Conservation (phyloP, 345 rosid species). For the Gossypium sturtianum region DNA sequence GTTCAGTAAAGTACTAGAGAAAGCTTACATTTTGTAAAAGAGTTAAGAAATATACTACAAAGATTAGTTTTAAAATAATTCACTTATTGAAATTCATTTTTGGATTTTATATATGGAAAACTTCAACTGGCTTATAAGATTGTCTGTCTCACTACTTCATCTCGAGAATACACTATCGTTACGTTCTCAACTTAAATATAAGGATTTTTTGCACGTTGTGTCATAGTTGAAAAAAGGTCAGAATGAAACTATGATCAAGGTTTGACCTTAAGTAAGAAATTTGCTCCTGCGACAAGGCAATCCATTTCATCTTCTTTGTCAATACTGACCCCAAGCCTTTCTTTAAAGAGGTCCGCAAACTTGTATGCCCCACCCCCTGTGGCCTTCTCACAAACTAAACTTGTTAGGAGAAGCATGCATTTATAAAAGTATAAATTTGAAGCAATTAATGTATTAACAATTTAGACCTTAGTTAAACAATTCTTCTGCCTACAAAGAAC, state of each 20-base stretch:
- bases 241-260: slow-evolving; percentile 14
- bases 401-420: slow-evolving; percentile 20
- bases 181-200: background rate
- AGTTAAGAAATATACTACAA: background rate
- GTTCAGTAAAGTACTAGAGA: background rate
- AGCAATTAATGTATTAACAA: background rate
- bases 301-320: slow-evolving; percentile 99
- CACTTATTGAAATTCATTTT: background rate
- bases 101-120: background rate
- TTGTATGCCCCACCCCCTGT: slow-evolving; percentile 99
- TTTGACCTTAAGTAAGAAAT: slow-evolving; percentile 88
- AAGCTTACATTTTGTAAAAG: background rate
- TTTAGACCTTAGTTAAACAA: background rate
- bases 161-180: background rate
- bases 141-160: background rate
- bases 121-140: background rate
- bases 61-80: background rate
- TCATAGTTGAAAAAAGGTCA: background rate
- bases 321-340: slow-evolving; percentile 88
- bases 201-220: background rate
- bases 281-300: slow-evolving; percentile 98
- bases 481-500: background rate
- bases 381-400: slow-evolving; percentile 61
- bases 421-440: background rate
- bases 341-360: slow-evolving; percentile 87